A percentile compares a stretch with the other conserved stretches of the same genome.
These are phyloP conservation scores for Pleurotus citrinopileatus DNA, from an alignment of 768 basidiomycete species.

Conservation along the genomic window DNA sequence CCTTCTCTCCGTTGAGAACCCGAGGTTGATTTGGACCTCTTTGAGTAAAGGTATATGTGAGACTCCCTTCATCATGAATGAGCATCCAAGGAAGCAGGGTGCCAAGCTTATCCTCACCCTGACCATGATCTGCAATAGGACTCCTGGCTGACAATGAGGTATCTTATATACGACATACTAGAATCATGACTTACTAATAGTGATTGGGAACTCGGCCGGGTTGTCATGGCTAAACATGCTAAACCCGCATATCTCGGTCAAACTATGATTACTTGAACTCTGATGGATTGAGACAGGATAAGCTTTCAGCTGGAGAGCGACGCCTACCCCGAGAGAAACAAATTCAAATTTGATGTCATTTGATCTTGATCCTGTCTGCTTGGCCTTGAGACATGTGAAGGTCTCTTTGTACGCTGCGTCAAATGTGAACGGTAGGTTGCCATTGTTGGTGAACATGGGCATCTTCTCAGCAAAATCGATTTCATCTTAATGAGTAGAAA, in stretches of 20 bases:
- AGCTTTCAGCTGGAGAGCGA: not conserved
- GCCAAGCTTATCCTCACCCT: too few relatives aligned
- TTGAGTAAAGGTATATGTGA: too few relatives aligned
- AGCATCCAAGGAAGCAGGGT: too few relatives aligned
- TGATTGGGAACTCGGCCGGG: slow-evolving; percentile 9
- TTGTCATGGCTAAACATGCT: not conserved
- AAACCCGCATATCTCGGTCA: not conserved
- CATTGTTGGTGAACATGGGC: not conserved
- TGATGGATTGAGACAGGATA: not conserved
- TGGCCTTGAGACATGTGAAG: not conserved
- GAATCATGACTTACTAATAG: too few relatives aligned
- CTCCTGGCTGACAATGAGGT: too few relatives aligned
- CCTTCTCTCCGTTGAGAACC: too few relatives aligned
- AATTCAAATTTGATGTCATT: not conserved
- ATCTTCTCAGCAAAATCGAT: not conserved
- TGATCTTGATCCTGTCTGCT: not conserved
- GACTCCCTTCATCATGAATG: too few relatives aligned
- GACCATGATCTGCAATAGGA: too few relatives aligned
- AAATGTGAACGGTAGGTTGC: not conserved
- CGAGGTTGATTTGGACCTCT: too few relatives aligned
- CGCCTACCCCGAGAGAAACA: not conserved
- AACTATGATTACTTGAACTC: not conserved
- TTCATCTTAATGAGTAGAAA: not conserved
- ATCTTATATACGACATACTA: too few relatives aligned
- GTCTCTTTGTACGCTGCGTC: not conserved